A percentile compares a stretch with the other conserved stretches of the same genome.
phyloP scores from a whole-genome alignment of 2,329 filamentous ascomycete genomes.

The Fusarium sp. region DNA sequence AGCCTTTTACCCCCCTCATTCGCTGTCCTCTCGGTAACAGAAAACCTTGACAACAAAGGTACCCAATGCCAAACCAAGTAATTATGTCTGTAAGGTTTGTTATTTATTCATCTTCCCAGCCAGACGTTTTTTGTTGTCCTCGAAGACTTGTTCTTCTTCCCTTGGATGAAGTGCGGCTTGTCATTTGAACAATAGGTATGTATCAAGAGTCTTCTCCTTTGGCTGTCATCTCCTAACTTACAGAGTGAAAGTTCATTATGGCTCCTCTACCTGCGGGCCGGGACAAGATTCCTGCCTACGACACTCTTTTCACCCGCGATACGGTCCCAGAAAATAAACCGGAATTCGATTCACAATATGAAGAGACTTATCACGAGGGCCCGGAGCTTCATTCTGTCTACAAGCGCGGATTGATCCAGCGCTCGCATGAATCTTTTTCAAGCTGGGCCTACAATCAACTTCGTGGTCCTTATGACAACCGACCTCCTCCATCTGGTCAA shows the following conservation, averaged over 20 bases:
- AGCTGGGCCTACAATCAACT: not conserved
- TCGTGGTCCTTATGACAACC: not conserved
- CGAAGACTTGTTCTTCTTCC: not conserved
- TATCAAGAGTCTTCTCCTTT: not conserved
- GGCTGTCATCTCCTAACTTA: not conserved
- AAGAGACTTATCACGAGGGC: too few relatives aligned
- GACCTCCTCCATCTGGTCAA: not conserved
- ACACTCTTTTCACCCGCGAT: not conserved
- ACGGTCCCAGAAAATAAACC: too few relatives aligned
- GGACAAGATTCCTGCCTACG: not conserved
- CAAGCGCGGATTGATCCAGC: not conserved
- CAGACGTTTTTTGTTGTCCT: not conserved
- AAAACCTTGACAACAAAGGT: not conserved
- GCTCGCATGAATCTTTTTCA: not conserved
- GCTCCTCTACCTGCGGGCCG: not conserved
- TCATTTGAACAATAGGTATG: not conserved
- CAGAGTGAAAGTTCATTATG: not conserved
- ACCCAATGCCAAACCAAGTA: not conserved
- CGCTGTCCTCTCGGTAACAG: not conserved
- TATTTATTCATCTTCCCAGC: not conserved
- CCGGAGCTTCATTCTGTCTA: not conserved
- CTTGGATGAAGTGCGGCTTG: not conserved
- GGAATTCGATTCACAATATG: too few relatives aligned
- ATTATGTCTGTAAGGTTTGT: fast-evolving
- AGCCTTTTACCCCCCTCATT: not conserved